phyloP scores from a whole-genome alignment of 805 yeast species.

The Saturnispora kantuleensis region DNA sequence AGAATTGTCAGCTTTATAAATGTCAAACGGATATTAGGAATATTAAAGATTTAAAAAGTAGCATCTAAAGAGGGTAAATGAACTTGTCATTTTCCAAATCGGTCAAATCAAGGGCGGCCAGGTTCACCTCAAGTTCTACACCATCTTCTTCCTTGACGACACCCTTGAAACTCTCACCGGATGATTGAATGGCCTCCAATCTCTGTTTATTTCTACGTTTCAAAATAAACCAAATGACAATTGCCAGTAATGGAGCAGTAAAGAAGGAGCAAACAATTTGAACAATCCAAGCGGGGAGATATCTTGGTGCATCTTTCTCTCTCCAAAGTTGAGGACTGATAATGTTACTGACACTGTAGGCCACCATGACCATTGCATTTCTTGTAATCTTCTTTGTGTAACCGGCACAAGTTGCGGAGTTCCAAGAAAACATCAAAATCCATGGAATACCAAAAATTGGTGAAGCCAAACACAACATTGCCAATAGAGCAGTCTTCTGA shows the following conservation, averaged over 20 bases:
- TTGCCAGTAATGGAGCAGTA: constrained; percentile 32
- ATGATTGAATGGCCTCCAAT: constrained; percentile 15
- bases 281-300: constrained; percentile 37
- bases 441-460: constrained; percentile 26
- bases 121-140: constrained; percentile 24
- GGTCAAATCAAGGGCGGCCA: constrained; percentile 40
- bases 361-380: constrained; percentile 35
- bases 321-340: constrained; percentile 48
- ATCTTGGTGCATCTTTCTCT: constrained; percentile 36
- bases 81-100: constrained; percentile 39
- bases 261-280: constrained; percentile 40
- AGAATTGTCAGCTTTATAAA: not conserved
- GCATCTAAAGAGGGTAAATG: constrained; percentile 33
- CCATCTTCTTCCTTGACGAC: constrained; percentile 24
- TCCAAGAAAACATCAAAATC: constrained; percentile 23
- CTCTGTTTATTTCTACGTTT: constrained; percentile 23
- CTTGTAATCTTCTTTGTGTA: constrained; percentile 41
- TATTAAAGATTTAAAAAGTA: not conserved
- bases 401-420: constrained; percentile 33
- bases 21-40: not conserved
- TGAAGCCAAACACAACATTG: constrained; percentile 40
- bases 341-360: constrained; percentile 38
- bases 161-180: constrained; percentile 13
- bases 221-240: constrained; percentile 36
- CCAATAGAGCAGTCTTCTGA: constrained; percentile 36